Conservation (phyloP, 495 filamentous ascomycete genomes). For the Hypomontagnella submonticulosa region DNA sequence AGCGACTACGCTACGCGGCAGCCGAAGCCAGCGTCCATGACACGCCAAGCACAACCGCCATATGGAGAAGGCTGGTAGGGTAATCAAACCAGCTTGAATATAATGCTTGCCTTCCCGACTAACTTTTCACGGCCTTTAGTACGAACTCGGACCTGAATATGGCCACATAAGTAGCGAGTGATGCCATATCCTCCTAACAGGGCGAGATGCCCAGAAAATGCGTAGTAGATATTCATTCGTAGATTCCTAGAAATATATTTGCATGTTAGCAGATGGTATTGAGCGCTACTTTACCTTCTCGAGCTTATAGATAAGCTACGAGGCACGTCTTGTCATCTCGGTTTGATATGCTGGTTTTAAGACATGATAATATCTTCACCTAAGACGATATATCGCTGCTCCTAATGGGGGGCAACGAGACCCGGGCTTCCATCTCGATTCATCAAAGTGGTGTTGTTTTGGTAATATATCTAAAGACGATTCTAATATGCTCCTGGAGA, state of each 20-base stretch:
- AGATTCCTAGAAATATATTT: slow-evolving; percentile 2
- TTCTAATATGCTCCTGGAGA: not conserved
- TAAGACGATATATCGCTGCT: not conserved
- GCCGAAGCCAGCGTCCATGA: slow-evolving; percentile 26
- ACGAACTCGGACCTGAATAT: not conserved
- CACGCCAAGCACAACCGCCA: slow-evolving; percentile 35
- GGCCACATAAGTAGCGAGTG: not conserved
- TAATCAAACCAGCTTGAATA: slow-evolving; percentile 27
- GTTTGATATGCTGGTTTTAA: not conserved
- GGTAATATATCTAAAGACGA: not conserved
- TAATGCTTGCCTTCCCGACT: slow-evolving; percentile 15
- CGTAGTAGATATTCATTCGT: slow-evolving; percentile 1
- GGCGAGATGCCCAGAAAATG: slow-evolving; percentile 5
- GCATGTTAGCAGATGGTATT: not conserved
- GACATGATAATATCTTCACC: not conserved
- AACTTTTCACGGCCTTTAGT: not conserved
- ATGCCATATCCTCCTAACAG: slow-evolving; percentile 3
- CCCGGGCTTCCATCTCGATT: slow-evolving; percentile 5
- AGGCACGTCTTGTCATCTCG: not conserved
- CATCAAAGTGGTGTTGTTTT: slow-evolving; percentile 1
- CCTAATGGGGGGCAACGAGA: not conserved
- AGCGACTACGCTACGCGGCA: slow-evolving; percentile 17
- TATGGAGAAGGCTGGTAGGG: slow-evolving; percentile 25
- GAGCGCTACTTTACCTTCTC: not conserved
- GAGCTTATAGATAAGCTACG: not conserved